A percentile compares a stretch with the other conserved stretches of the same genome.
phyloP scores from a whole-genome alignment of 495 filamentous ascomycete genomes.

The Jackrogersella multiformis region DNA sequence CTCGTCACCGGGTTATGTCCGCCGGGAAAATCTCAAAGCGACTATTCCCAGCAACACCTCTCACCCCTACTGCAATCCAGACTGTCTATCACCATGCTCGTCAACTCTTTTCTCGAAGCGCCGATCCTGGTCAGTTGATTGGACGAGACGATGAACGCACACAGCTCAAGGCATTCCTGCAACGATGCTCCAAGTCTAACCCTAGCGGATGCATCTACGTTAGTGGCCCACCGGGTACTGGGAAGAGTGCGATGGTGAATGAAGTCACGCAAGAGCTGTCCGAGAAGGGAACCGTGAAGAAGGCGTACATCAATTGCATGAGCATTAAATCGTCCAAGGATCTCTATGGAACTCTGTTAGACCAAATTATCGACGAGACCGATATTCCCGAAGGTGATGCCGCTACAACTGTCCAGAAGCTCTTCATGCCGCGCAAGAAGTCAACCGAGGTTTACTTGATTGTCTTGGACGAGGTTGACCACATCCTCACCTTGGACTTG shows the following conservation, averaged over 20 bases:
- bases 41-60: conserved; percentile 66
- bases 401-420: conserved; percentile 65
- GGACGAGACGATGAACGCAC: conserved; percentile 83
- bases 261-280: conserved; percentile 72
- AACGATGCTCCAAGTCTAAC: conserved; percentile 64
- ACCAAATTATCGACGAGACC: conserved; percentile 53
- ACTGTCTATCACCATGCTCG: conserved; percentile 87
- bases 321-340: conserved; percentile 86
- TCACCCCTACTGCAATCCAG: conserved; percentile 68
- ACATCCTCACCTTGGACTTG: conserved; percentile 84
- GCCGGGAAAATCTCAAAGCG: conserved; percentile 61
- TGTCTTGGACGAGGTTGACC: conserved; percentile 93
- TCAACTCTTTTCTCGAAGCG: conserved; percentile 84
- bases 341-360: conserved; percentile 78
- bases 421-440: conserved; percentile 72
- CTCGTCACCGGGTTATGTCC: conserved; percentile 60
- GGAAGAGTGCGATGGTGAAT: conserved; percentile 91
- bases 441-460: conserved; percentile 72
- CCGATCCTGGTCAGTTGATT: conserved; percentile 77
- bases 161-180: conserved; percentile 75
- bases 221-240: conserved; percentile 94
- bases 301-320: conserved; percentile 93
- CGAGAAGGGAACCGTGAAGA: conserved; percentile 61
- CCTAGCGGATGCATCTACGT: conserved; percentile 91
- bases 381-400: conserved; percentile 61